Conservation (phyloP, 116 monocot genomes). For the Zostera marina region DNA sequence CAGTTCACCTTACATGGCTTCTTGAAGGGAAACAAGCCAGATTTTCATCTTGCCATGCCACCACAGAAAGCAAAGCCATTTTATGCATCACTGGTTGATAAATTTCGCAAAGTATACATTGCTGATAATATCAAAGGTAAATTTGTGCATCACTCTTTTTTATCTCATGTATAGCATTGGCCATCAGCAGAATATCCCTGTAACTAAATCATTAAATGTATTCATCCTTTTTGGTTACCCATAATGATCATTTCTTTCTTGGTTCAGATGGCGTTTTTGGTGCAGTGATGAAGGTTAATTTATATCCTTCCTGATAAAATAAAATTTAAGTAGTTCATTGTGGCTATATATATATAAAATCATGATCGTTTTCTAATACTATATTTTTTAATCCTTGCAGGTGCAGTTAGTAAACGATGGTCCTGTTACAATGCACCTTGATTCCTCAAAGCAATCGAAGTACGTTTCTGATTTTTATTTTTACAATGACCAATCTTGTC, state of each 20-base stretch:
- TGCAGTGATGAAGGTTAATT: conserved; percentile 85
- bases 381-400: conserved; percentile 22
- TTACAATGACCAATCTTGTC: too few species aligned
- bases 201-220: too few species aligned
- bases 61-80: conserved; percentile 64
- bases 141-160: too few species aligned
- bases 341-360: not conserved
- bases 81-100: conserved; percentile 70
- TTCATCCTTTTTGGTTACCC: too few species aligned
- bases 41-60: conserved; percentile 93
- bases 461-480: not conserved
- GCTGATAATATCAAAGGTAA: conserved; percentile 64
- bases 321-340: not conserved
- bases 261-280: conserved; percentile 82
- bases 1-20: conserved; percentile 88
- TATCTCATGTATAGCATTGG: too few species aligned
- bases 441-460: conserved; percentile 31
- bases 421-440: conserved; percentile 91
- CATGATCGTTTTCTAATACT: not conserved
- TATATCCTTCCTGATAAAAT: not conserved
- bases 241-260: conserved; percentile 5
- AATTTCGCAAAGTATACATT: conserved; percentile 45
- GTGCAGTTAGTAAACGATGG: conserved; percentile 89
- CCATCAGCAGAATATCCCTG: too few species aligned
- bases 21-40: conserved; percentile 90